Base-by-base conservation (phyloP, 2,329 filamentous ascomycete genomes). In the Claviceps pusilla region DNA sequence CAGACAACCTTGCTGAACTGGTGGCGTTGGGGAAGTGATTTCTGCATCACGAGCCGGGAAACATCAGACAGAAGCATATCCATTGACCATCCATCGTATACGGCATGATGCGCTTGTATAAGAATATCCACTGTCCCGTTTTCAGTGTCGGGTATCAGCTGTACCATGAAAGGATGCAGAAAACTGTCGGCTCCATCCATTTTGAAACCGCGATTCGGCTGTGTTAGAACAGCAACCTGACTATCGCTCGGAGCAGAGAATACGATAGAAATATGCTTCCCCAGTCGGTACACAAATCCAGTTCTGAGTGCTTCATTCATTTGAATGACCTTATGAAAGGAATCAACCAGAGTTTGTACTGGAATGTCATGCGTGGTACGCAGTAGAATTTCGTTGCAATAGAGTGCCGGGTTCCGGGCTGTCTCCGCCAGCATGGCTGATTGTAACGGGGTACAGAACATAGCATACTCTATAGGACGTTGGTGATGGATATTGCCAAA, bases 51-150 rank as follows among this genome's bases (percentile, higher is more conserved):
- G 42, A 48, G 45, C 0, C 61, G 62, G 4, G 77, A 73, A 4
- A 95, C 69, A 64, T 95, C 88, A 31, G 76, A 70, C 14, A 87
- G 61, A 0, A 94, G 68, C 35, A 91, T 72, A 52, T 95, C 86
- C 63, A 89, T 77, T 0, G 89, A 90, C 90, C 90, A 96, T n/a
- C 89, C 90, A 66, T 96, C 90, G 63, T 95, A 96, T 1, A 94
- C 66, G 0, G 87, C 82, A 67, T 96, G 90, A 64, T 95, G 89
- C 0, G 94, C 72, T 12, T 84, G 74, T 48, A 87, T 53, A 11
- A 78, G 67, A 4, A 65, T 51, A 9, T 70, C 60, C 37, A 64
- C 61, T 3, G 64, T 54, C 50, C 58, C 54, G 4, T 63, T 51
- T 9, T 35, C 24, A 19, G 59, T 19, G 7, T 52, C 37, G 12